phyloP scores from a whole-genome alignment of 345 rosid genomes.

The Cardiospermum halicacabum region DNA sequence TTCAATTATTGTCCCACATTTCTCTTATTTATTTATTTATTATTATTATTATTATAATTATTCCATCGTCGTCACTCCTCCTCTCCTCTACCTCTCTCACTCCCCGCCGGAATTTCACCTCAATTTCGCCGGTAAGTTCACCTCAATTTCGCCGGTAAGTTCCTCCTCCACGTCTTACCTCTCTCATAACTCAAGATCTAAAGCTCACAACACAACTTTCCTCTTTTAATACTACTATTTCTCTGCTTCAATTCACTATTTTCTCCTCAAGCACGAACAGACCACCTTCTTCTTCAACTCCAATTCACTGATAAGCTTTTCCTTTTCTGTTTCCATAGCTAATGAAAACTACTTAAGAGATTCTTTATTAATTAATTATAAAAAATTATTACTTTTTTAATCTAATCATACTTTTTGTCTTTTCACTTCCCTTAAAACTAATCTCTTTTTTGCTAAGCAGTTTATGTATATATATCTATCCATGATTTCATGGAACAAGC shows the following conservation, averaged over 20 bases:
- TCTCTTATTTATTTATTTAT: neutral
- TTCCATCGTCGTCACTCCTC: neutral
- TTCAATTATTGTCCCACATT: conserved; percentile 26
- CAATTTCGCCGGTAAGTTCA: neutral
- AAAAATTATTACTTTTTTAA: neutral
- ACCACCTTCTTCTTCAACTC: too few relatives aligned
- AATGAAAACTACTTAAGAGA: too few relatives aligned
- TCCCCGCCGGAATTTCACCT: conserved; percentile 12
- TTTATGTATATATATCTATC: too few relatives aligned
- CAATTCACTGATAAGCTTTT: too few relatives aligned
- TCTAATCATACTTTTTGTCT: neutral
- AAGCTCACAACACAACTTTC: too few relatives aligned
- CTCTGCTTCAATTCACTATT: too few relatives aligned
- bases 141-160: neutral
- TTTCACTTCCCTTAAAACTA: neutral
- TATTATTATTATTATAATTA: too few relatives aligned
- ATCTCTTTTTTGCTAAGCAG: neutral
- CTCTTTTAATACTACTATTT: too few relatives aligned
- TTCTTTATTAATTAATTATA: neutral
- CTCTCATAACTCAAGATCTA: neutral
- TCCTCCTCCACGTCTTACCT: too few relatives aligned
- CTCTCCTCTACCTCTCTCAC: neutral
- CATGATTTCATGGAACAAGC: neutral
- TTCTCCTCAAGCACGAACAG: too few relatives aligned
- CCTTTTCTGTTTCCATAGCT: too few relatives aligned